Conservation (phyloP, 306 rosid species). For the Vicia faba region DNA sequence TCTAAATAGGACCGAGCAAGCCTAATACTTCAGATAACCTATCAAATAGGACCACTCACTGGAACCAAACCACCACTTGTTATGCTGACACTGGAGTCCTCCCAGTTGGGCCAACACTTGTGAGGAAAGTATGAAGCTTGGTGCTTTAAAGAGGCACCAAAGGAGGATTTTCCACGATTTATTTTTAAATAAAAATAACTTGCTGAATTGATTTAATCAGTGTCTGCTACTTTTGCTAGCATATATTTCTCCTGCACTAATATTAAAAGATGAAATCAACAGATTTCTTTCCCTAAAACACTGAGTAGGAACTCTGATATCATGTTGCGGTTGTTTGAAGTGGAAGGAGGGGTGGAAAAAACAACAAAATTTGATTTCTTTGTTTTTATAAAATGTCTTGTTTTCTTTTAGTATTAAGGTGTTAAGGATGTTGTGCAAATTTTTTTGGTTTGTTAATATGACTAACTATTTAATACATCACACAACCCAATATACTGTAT, state of each 20-base stretch:
- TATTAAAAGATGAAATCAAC: background rate
- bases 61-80: background rate
- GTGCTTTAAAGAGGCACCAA: constrained; percentile 19
- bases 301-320: constrained; percentile 5
- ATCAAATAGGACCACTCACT: background rate
- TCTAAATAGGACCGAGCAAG: too few relatives aligned
- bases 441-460: constrained; percentile 3
- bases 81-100: background rate
- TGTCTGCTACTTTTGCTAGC: background rate
- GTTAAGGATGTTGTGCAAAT: background rate
- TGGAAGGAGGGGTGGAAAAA: background rate
- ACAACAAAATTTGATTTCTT: background rate
- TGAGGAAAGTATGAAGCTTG: constrained; percentile 2
- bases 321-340: background rate
- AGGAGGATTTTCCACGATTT: background rate
- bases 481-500: background rate
- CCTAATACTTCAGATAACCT: background rate
- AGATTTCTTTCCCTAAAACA: constrained; percentile 27
- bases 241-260: constrained; percentile 10
- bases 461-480: background rate
- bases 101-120: background rate
- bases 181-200: constrained; percentile 4
- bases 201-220: background rate
- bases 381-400: background rate
- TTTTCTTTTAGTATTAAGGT: background rate